These are phyloP conservation scores for Mortierella sp. DNA, from an alignment of 371 early-diverging fungal genomes.

Conservation along the genomic window DNA sequence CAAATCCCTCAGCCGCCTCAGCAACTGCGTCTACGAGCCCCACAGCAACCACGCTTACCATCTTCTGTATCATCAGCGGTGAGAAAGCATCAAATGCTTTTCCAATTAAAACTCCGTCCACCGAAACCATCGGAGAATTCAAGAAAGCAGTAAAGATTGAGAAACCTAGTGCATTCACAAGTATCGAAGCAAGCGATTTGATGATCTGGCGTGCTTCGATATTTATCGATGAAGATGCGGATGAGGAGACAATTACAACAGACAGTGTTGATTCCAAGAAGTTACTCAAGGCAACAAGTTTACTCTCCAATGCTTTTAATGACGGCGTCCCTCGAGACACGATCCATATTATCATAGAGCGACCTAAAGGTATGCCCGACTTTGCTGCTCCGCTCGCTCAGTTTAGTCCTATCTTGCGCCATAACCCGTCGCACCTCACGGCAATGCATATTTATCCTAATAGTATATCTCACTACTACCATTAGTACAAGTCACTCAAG, in stretches of 20 bases:
- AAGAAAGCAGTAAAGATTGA: neutral
- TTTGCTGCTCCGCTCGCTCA: neutral
- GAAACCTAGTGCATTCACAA: neutral
- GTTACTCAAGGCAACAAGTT: neutral
- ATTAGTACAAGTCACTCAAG: neutral
- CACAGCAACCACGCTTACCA: neutral
- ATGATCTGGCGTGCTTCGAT: constrained; percentile 2
- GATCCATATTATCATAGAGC: neutral
- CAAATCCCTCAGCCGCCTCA: neutral
- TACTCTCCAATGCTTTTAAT: neutral
- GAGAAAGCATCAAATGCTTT: constrained; percentile 5
- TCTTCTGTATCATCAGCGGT: constrained; percentile 6
- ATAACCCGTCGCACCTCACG: neutral
- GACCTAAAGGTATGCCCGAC: constrained; percentile 2
- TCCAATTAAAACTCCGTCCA: neutral
- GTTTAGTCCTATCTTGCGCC: neutral
- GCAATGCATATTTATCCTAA: neutral
- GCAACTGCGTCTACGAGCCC: neutral
- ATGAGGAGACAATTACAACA: neutral
- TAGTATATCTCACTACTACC: neutral
- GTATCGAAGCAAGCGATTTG: constrained; percentile 6
- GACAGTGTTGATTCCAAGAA: neutral
- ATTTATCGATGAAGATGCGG: neutral
- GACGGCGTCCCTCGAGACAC: neutral
- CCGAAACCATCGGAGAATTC: neutral